phyloP scores from a whole-genome alignment of 352 stramenopile species.

The Phytopythium cucurbitacearum region DNA sequence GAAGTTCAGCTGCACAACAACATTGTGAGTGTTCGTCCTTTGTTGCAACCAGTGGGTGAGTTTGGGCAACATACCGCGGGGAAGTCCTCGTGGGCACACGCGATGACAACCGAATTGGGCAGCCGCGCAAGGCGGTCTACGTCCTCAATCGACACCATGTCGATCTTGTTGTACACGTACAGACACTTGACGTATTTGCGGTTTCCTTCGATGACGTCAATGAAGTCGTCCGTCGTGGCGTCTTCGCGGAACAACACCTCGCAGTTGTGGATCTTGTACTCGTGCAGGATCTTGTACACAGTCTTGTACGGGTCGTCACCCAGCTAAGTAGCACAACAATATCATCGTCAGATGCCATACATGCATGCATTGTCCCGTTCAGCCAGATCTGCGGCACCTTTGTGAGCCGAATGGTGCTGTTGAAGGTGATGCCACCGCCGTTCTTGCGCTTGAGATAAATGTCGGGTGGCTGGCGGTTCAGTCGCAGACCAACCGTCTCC shows the following conservation, averaged over 20 bases:
- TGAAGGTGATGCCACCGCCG: constrained; percentile 94
- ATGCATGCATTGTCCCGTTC: not conserved
- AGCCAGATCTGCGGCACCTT: constrained; percentile 53
- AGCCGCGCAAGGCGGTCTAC: constrained; percentile 95
- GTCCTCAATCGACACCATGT: constrained; percentile 99
- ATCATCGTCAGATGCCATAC: not conserved
- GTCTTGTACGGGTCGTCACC: constrained; percentile 86
- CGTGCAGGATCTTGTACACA: constrained; percentile 89
- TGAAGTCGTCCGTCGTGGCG: constrained; percentile 96
- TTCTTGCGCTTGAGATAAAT: constrained; percentile 96
- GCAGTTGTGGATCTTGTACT: constrained; percentile 98
- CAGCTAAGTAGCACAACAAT: constrained; percentile 32
- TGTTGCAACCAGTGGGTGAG: not conserved
- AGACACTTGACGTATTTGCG: constrained; percentile 98
- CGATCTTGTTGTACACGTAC: constrained; percentile 99
- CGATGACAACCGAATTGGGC: constrained; percentile 96
- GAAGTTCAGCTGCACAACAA: constrained; percentile 92
- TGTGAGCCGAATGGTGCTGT: constrained; percentile 93
- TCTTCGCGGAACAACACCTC: constrained; percentile 98
- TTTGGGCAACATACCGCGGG: constrained; percentile 39
- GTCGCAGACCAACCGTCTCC: constrained; percentile 96
- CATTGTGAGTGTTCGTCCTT: constrained; percentile 5
- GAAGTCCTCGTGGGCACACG: constrained; percentile 80
- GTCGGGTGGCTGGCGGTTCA: constrained; percentile 96
- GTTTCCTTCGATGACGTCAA: constrained; percentile 99